These are phyloP conservation scores for Colletotrichum trifolii DNA, from an alignment of 2,329 filamentous ascomycete species.

Conservation along the genomic window DNA sequence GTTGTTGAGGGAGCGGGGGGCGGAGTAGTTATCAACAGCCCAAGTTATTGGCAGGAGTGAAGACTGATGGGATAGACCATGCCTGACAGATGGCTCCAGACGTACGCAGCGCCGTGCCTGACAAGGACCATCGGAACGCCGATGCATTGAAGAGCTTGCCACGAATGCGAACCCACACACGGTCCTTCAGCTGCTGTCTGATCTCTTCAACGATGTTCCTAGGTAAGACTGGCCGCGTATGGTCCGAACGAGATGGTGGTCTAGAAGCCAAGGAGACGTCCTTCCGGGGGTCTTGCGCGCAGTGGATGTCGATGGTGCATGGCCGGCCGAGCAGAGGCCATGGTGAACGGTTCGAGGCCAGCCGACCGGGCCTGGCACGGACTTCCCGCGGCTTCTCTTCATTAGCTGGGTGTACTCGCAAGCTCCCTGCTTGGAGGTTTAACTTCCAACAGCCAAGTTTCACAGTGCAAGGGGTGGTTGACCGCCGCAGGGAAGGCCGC, in stretches of 20 bases:
- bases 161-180: constrained; percentile 13
- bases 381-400: constrained; percentile 4
- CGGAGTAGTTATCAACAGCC: constrained; percentile 22
- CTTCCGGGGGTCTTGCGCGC: constrained; percentile 14
- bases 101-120: constrained; percentile 7
- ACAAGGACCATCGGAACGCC: constrained; percentile 4
- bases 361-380: background rate
- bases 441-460: constrained; percentile 34
- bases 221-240: background rate
- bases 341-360: constrained; percentile 12
- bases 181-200: constrained; percentile 28
- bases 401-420: constrained; percentile 12
- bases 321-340: constrained; percentile 1
- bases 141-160: constrained; percentile 15
- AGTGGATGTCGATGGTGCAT: constrained; percentile 1
- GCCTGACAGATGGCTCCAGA: constrained; percentile 24
- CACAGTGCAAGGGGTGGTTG: constrained; percentile 24
- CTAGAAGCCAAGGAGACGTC: constrained; percentile 2
- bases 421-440: constrained; percentile 18
- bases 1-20: constrained; percentile 2
- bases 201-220: constrained; percentile 30
- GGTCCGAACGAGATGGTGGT: constrained; percentile 20
- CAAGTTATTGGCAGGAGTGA: background rate
- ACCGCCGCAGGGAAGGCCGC: constrained; percentile 25
- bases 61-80: constrained; percentile 26